These are phyloP conservation scores for Coemansia sp. DNA, from an alignment of 192 early-diverging fungal genomes.

Conservation along the genomic window DNA sequence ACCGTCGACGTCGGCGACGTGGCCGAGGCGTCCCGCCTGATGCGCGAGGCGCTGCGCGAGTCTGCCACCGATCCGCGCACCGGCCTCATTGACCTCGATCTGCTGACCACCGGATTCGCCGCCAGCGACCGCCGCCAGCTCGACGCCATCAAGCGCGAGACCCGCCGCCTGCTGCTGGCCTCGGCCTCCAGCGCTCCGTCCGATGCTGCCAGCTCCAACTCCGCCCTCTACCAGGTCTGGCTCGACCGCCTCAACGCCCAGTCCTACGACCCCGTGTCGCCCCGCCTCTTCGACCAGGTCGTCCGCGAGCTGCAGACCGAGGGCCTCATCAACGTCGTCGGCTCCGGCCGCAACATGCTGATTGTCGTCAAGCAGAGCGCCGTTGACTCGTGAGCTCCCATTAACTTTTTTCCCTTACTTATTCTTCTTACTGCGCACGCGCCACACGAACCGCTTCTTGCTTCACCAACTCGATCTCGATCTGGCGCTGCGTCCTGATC, in stretches of 20 bases:
- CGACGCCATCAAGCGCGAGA: constrained; percentile 50
- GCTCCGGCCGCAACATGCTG: constrained; percentile 42
- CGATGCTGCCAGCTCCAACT: constrained; percentile 29
- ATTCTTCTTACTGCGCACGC: neutral
- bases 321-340: constrained; percentile 47
- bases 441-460: neutral
- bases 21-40: constrained; percentile 82
- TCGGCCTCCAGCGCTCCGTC: neutral
- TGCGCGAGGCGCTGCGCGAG: constrained; percentile 86
- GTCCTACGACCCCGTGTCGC: constrained; percentile 53
- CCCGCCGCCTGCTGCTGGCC: constrained; percentile 34
- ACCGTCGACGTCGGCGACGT: constrained; percentile 82
- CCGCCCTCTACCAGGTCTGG: constrained; percentile 36
- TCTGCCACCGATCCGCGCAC: constrained; percentile 92
- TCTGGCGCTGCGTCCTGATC: neutral
- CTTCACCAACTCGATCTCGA: neutral
- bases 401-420: neutral
- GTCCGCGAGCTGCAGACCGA: constrained; percentile 59
- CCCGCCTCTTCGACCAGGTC: constrained; percentile 60
- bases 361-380: constrained; percentile 52
- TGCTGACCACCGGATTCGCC: constrained; percentile 85
- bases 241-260: constrained; percentile 52
- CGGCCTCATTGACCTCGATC: constrained; percentile 90
- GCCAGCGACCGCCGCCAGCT: constrained; percentile 68
- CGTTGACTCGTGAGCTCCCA: constrained; percentile 7